Evolutionary conservation across 768 basidiomycete species (phyloP).

Genomic region (Boletus pseudo-olivaceus): DNA sequence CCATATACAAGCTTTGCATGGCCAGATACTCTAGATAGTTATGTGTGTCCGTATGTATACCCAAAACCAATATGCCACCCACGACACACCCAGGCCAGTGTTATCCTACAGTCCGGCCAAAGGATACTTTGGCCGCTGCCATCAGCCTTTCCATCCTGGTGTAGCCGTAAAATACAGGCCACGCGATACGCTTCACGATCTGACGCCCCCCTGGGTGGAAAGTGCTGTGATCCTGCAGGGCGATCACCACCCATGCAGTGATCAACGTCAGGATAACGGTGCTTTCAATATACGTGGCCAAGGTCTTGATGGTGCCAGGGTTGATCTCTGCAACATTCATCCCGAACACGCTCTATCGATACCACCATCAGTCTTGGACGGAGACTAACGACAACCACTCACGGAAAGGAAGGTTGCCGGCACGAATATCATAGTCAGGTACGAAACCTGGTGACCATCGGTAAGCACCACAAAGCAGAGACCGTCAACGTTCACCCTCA

Average conservation of each 20-base stretch:
- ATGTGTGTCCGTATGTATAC: neutral
- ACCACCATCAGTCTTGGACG: neutral
- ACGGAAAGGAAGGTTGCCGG: slow-evolving; percentile 47
- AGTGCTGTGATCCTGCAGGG: slow-evolving; percentile 39
- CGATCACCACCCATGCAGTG: slow-evolving; percentile 55
- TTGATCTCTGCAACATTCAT: slow-evolving; percentile 34
- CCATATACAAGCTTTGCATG: too few species aligned
- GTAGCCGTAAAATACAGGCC: slow-evolving; percentile 17
- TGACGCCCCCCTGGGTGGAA: slow-evolving; percentile 13
- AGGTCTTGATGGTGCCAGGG: slow-evolving; percentile 22
- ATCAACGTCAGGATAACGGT: slow-evolving; percentile 48
- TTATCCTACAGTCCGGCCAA: neutral
- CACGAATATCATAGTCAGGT: slow-evolving; percentile 59
- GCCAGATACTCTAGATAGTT: neutral
- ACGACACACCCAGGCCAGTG: neutral
- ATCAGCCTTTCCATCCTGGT: neutral
- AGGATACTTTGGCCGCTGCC: neutral
- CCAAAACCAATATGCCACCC: neutral
- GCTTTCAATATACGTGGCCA: slow-evolving; percentile 39
- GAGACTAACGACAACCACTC: neutral
- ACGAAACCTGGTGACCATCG: slow-evolving; percentile 40
- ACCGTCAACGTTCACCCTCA: neutral
- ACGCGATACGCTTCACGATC: slow-evolving; percentile 13
- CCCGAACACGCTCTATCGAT: slow-evolving; percentile 31
- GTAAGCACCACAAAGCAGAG: neutral